Evolutionary conservation across 2,329 filamentous ascomycete species (phyloP).

Genomic region (Fusarium pilosicola): DNA sequence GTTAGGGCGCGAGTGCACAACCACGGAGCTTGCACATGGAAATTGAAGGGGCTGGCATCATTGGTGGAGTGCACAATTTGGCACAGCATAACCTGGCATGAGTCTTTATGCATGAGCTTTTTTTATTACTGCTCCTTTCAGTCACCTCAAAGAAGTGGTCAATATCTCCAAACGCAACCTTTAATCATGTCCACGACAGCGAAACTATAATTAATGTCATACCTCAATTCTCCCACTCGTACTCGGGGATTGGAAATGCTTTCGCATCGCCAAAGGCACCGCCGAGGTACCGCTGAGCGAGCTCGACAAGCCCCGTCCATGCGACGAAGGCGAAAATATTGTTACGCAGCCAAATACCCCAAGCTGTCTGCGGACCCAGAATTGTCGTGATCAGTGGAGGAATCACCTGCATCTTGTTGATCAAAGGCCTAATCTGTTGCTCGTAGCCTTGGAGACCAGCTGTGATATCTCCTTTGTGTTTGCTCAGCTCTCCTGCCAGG

Average conservation of each 20-base stretch:
- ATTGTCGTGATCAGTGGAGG: constrained; percentile 48
- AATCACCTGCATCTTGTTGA: constrained; percentile 49
- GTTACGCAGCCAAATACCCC: constrained; percentile 58
- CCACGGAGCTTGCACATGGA: background rate
- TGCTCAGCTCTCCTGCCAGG: constrained; percentile 58
- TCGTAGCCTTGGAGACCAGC: constrained; percentile 55
- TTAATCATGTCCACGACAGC: too few relatives aligned
- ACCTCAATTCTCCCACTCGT: constrained; percentile 38
- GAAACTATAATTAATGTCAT: too few relatives aligned
- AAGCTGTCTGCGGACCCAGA: constrained; percentile 56
- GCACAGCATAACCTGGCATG: background rate
- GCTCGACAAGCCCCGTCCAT: constrained; percentile 48
- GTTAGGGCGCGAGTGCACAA: background rate
- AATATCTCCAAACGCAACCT: too few relatives aligned
- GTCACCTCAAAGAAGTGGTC: too few relatives aligned
- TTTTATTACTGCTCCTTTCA: too few relatives aligned
- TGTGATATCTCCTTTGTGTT: constrained; percentile 39
- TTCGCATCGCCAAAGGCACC: constrained; percentile 28
- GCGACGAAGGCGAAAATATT: constrained; percentile 52
- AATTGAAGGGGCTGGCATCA: background rate
- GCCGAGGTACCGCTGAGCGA: constrained; percentile 44
- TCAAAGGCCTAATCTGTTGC: constrained; percentile 52
- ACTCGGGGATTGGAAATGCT: constrained; percentile 51
- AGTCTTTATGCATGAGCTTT: too few relatives aligned
- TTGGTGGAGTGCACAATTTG: background rate